Base-by-base conservation (phyloP, 345 rosid genomes). In the Aegle marmelos region DNA sequence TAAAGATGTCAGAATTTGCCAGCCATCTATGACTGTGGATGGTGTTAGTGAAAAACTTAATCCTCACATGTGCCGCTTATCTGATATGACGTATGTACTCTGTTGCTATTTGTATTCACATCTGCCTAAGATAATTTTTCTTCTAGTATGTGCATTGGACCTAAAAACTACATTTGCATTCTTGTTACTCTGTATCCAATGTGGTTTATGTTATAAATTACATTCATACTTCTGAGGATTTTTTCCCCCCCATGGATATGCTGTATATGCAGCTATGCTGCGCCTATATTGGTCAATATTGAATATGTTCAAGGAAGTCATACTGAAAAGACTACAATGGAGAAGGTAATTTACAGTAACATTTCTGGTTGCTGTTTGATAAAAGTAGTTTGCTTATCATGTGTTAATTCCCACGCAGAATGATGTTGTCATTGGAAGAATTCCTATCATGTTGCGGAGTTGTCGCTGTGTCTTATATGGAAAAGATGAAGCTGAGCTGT, bases 361-460 rank as follows among this genome's bases (percentile, higher is more conserved):
- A 17, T 64, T 24, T 65, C 34, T 34, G 53, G 50, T 27, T 61
- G 59, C 25, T 67, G 45, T 37, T 21, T 63, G 56, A 13, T 16
- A 2, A 61, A 70, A 64, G 31, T 31, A 41, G 33, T 33, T 67
- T 62, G 58, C 60, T 75, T 70, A 54, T 75, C 45, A 63, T 24
- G 33, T 54, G 3, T 30, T 79, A 33, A 24, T 71, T 17, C 82
- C 76, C 61, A 72, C 85, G 85, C 87, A 95, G 99, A 80, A 86
- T 63, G 80, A 87, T 68, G 87, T 93, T 64, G 59, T 75, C 48
- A 93, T 95, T 54, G 99, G 96, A 80, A 93, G 88, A 83, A 87
- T 95, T 93, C 99, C 99, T 66, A 84, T 93, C 80, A 95, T 95
- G 99, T 80, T 95, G 80, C 88, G 97, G 72, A 92, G 98, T 83